A percentile compares a stretch with the other conserved stretches of the same genome.
Conservation (phyloP, 441 rosid species). For the Theobroma grandiflorum region DNA sequence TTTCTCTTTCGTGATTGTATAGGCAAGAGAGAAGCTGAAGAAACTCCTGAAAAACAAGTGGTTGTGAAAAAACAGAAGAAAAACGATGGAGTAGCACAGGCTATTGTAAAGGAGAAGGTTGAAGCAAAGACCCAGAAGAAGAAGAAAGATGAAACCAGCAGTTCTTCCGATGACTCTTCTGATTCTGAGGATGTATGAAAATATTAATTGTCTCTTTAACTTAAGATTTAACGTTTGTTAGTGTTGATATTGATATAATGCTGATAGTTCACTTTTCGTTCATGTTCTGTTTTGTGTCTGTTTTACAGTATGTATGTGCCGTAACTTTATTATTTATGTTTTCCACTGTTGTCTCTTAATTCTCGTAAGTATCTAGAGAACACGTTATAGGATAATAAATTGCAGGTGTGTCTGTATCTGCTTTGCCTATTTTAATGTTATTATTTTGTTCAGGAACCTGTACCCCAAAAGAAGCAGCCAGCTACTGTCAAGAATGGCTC, state of each 20-base stretch:
- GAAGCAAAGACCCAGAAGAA: conserved; percentile 28
- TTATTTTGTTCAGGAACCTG: conserved; percentile 31
- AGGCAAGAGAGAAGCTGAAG: conserved; percentile 29
- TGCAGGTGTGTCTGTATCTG: not conserved
- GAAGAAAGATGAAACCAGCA: conserved; percentile 2
- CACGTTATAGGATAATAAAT: too few relatives aligned
- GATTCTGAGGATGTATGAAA: conserved; percentile 57
- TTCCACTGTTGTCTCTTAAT: not conserved
- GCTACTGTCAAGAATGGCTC: conserved; percentile 44
- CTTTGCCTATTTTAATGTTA: not conserved
- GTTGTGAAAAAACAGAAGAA: conserved; percentile 26
- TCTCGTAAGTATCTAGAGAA: not conserved
- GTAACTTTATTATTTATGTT: not conserved
- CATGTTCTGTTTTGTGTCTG: not conserved
- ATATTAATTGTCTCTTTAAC: not conserved
- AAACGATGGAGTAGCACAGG: conserved; percentile 24
- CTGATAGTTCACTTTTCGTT: not conserved
- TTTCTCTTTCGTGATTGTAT: not conserved
- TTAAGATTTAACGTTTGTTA: not conserved
- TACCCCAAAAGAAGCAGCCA: conserved; percentile 38
- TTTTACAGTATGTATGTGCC: not conserved
- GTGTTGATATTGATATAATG: not conserved
- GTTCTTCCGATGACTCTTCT: conserved; percentile 23
- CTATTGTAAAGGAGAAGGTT: conserved; percentile 18
- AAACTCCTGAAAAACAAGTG: conserved; percentile 6